Evolutionary conservation across 176 grass and related monocot genomes (phyloP), one percentile per base, ranked within the genome.

Genomic region (Tillandsia leiboldiana): DNA sequence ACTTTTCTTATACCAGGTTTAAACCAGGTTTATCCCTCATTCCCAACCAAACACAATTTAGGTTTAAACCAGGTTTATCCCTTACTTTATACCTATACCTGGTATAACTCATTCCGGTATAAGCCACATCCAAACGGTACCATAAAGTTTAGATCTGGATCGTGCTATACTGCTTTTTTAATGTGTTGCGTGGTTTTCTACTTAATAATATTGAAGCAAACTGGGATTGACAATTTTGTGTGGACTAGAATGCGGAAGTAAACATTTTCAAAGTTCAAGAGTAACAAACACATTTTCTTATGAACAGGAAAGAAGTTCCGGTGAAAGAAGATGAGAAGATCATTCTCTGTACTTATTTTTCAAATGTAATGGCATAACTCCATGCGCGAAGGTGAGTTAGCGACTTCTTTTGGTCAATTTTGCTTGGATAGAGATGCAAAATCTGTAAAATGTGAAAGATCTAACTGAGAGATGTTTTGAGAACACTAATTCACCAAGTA

Each of bases 291-390:
- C 69, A 51, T 57, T 57, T 11, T 2, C 69, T 81, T 15, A 24
- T 73, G 29, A 63, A 81, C 83, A 96, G 88, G 92, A 96, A 96
- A 82, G 86, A 91, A 75, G 78, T 96, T 10, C 49, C 47, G 62
- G 59, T 84, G 20, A 84, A 71, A 68, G 80, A 89, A 24, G 76
- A 54, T 20, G 85, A 91, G 75, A 74, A 80, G 9, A 71, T 96
- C 75, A 84, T 96, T 50, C 77, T 96, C 51, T 89, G 92, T 79
- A 89, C 78, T 57, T 96, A 91, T 66, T 96, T 87, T 67, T 87
- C 81, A 0, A 78, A 81, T 78, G 64, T 76, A n/a, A 27, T 26
- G 23, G 15, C 51, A 8, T 88, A 78, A 88, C 68, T n/a, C 12
- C 13, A 12, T 56, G 53, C n/a, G 53, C 15, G 6, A n/a, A 12